Evolutionary conservation across 352 stramenopile genomes (phyloP), one percentile per base, ranked within the genome.

Genomic region (Pythium plurisporium): DNA sequence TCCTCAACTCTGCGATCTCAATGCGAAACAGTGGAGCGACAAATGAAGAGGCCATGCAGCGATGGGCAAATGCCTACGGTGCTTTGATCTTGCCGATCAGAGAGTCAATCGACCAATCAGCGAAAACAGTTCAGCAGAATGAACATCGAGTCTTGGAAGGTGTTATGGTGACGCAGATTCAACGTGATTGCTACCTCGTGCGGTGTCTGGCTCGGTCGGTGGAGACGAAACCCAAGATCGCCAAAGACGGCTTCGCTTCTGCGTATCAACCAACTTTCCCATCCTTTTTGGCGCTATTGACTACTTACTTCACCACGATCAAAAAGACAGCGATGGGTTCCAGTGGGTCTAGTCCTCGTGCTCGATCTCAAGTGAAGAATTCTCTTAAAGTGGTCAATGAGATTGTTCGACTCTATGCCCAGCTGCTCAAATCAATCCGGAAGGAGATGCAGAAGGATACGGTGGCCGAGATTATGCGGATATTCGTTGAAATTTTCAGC

Each of bases 381-480:
- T 78, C 77, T 6, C 72, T 91, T 15, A 82, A 85, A 53, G 80
- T 90, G 6, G 73, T 89, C n/a, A 89, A 90, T 59, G 82, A 90
- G 45, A 86, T 91, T 38, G 71, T 91, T 36, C 74, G 79, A 38
- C 52, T 91, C 22, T 91, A 93, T 34, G 78, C 79, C 5, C 80
- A 93, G 26, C 37, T 91, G 34, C 75, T 93, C 22, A 85, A 89
- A 48, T 90, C 82, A 7, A 79, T 93, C 22, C 82, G 82, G 3
- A 90, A 89, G 65, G 80, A 93, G 58, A 89, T 93, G 76, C 77
- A 77, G 19, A 91, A 87, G 51, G 79, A 89, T 0, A 79, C 64
- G 0, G 79, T 93, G 20, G 70, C 66, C 1, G 76, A 86, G 20
- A 77, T 91, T 43, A 90, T 93, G 70, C 72, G 65, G 37, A 74